Conservation (phyloP, 1,284 basidiomycete species). For the Testicularia cyperi region DNA sequence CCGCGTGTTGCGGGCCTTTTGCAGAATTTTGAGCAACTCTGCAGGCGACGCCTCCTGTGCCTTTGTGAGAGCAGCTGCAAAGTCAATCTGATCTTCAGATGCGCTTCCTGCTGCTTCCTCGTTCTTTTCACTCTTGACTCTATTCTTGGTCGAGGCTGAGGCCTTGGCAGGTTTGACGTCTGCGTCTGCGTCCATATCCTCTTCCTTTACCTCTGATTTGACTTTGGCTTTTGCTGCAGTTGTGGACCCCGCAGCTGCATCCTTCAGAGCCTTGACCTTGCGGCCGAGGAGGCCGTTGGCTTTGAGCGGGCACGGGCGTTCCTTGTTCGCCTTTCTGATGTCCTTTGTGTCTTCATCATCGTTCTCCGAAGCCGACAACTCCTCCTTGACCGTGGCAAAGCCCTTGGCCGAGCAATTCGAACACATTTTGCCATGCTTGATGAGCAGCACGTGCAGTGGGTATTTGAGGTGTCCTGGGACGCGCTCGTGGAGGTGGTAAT, state of each 20-base stretch:
- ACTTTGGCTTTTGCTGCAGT: no score
- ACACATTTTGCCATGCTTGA: constrained; percentile 66
- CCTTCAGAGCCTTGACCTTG: constrained; percentile 35
- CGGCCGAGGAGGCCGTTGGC: constrained; percentile 26
- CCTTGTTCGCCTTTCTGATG: background rate
- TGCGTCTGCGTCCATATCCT: constrained; percentile 2
- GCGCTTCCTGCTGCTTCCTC: background rate
- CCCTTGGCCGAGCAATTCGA: constrained; percentile 56
- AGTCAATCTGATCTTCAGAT: no score
- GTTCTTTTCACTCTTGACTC: constrained; percentile 1
- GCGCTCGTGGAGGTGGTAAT: constrained; percentile 70
- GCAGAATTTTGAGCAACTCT: constrained; percentile 10
- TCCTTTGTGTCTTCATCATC: no score
- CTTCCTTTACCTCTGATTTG: constrained; percentile 6
- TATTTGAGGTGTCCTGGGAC: constrained; percentile 72
- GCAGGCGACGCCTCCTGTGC: constrained; percentile 1
- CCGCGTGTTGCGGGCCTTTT: constrained; percentile 5
- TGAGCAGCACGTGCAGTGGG: constrained; percentile 72
- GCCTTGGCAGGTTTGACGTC: background rate
- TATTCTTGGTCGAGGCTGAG: background rate
- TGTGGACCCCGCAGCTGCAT: constrained; percentile 29
- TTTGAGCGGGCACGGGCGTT: constrained; percentile 31
- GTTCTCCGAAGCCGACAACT: background rate
- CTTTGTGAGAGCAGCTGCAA: constrained; percentile 3
- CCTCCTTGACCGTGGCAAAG: constrained; percentile 54